These are phyloP conservation scores for Phytophthora fragariaefolia DNA, from an alignment of 352 stramenopile genomes.

Conservation along the genomic window DNA sequence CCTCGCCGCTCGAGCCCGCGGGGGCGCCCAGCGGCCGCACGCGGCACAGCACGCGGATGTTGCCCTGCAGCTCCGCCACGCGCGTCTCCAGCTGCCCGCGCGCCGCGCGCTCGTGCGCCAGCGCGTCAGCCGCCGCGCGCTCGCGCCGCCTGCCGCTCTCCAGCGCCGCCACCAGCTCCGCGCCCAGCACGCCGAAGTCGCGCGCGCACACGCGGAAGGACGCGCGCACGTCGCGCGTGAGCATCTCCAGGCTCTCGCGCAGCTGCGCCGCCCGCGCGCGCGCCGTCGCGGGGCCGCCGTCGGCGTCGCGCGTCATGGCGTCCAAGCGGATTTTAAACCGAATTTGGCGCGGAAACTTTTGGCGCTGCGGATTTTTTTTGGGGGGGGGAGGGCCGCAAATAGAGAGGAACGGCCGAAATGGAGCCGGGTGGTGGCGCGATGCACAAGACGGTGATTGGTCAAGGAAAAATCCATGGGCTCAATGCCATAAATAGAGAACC, in stretches of 20 bases:
- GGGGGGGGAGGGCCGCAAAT: too few species aligned
- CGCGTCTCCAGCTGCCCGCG: slow-evolving; percentile 56
- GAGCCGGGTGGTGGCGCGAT: too few species aligned
- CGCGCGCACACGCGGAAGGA: slow-evolving; percentile 75
- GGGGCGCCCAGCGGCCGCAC: slow-evolving; percentile 52
- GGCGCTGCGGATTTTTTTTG: too few species aligned
- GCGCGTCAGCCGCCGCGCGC: slow-evolving; percentile 36
- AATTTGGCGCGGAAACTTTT: too few species aligned
- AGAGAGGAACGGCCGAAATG: too few species aligned
- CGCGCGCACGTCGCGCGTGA: slow-evolving; percentile 70
- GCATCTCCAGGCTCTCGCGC: slow-evolving; percentile 42
- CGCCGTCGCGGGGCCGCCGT: slow-evolving; percentile 1
- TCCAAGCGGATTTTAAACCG: too few species aligned
- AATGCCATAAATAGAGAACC: too few species aligned
- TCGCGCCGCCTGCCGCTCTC: slow-evolving; percentile 44
- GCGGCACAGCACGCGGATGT: slow-evolving; percentile 83
- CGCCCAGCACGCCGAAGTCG: slow-evolving; percentile 74
- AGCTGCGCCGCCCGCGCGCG: slow-evolving; percentile 45
- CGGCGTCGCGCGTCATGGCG: too few species aligned
- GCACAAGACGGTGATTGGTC: too few species aligned
- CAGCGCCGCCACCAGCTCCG: slow-evolving; percentile 63
- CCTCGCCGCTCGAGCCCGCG: slow-evolving; percentile 26
- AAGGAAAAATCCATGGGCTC: too few species aligned
- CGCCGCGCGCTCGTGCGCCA: slow-evolving; percentile 60
- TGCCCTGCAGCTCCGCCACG: slow-evolving; percentile 55